phyloP scores from a whole-genome alignment of 1,284 basidiomycete species.

The Termitomyces sp. region DNA sequence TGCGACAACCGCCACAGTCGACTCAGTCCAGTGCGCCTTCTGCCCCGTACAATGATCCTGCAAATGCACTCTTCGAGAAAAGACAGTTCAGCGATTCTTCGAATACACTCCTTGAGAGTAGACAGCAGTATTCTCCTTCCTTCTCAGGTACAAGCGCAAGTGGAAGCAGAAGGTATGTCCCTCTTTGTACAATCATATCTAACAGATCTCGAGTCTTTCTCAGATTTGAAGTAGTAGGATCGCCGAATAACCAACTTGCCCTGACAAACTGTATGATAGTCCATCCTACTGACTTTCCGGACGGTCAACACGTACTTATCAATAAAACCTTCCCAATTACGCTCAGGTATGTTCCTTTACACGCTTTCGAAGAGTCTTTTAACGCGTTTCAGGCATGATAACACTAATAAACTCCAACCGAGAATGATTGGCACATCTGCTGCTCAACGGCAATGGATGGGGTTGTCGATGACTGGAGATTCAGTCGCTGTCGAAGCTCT shows the following conservation, averaged over 20 bases:
- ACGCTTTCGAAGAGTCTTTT: not conserved
- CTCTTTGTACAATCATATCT: not conserved
- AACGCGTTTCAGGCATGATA: slow-evolving; percentile 56
- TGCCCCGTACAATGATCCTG: slow-evolving; percentile 35
- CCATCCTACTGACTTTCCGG: slow-evolving; percentile 68
- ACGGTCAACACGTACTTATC: slow-evolving; percentile 70
- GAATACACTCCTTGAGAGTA: slow-evolving; percentile 44
- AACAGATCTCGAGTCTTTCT: not conserved
- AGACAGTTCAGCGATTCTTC: slow-evolving; percentile 52
- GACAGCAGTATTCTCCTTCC: slow-evolving; percentile 37
- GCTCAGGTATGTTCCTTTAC: slow-evolving; percentile 44
- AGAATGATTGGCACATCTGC: slow-evolving; percentile 65
- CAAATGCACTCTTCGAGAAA: slow-evolving; percentile 9
- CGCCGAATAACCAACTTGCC: slow-evolving; percentile 64
- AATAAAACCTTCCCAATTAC: slow-evolving; percentile 70
- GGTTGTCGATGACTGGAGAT: slow-evolving; percentile 76
- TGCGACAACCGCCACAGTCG: slow-evolving; percentile 23
- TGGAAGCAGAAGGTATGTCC: slow-evolving; percentile 37
- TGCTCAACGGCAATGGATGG: slow-evolving; percentile 83
- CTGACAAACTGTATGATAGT: slow-evolving; percentile 82
- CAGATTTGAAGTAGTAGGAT: slow-evolving; percentile 54
- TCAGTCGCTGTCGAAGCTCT: slow-evolving; percentile 66
- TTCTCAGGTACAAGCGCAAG: slow-evolving; percentile 27
- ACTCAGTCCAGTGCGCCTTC: slow-evolving; percentile 24
- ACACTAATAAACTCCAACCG: slow-evolving; percentile 59